Base-by-base conservation (phyloP, 176 grass and related monocot genomes). In the Aegilops speltoides region DNA sequence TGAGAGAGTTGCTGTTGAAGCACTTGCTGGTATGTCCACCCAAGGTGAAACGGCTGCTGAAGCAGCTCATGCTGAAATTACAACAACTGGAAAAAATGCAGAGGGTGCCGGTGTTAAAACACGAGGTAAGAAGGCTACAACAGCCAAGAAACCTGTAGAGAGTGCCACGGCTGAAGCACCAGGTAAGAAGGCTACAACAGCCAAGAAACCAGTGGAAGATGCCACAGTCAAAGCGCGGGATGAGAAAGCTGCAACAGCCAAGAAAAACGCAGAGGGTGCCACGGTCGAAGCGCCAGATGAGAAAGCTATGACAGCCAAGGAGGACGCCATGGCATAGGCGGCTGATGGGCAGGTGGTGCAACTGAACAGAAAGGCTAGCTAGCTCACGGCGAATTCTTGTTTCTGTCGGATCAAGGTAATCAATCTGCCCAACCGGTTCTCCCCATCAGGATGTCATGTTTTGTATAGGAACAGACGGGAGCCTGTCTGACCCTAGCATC, bases 401-500 rank as follows among this genome's bases (percentile, higher is more conserved):
- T 82, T 78, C 25, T 78, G 71, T 82, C 56, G 90, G 82, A 85
- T n/a, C 15, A 31, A n/a, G 72, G 13, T 78, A 80, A 62, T 69
- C 24, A 64, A 52, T 69, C 24, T 68, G 46, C 75, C 38, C 62
- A 63, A 83, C 80, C 52, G 68, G 89, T 86, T 86, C 68, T 84
- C 73, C 73, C 83, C 17, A 31, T 69, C 77, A 81, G 72, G 86
- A 87, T 63, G 68, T 40, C 75, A 62, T 40, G 60, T 68, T 81
- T 66, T 91, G 86, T 91, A 91, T 84, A 91, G 82, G 87, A 85
- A 89, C 50, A 91, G 36, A 81, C 12, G 22, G 61, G 79, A 87
- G 73, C 17, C 50, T 54, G 56, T 59, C 80, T 77, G 24, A 80
- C 87, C 45, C 29, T 88, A 88, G 89, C 77, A 70, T 84, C 70